A percentile compares a stretch with the other conserved stretches of the same genome.
These are phyloP conservation scores for Pezicula radicicola DNA, from an alignment of 2,329 filamentous ascomycete genomes.

Conservation along the genomic window DNA sequence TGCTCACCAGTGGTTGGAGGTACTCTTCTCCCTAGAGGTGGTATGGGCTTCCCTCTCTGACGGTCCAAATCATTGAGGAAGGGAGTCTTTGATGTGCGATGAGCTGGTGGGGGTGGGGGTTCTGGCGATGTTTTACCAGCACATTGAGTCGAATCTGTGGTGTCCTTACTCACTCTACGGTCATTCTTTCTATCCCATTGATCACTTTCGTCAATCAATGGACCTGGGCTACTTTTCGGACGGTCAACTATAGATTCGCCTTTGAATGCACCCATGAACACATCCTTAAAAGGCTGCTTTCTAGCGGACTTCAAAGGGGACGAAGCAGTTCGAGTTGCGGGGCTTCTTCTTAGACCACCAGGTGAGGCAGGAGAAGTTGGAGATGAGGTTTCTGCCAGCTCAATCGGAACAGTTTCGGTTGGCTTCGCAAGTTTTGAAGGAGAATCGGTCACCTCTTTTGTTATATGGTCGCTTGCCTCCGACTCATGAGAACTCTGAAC, in stretches of 20 bases:
- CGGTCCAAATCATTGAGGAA: conserved; percentile 8
- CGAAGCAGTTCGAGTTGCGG: conserved; percentile 48
- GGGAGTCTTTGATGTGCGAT: conserved; percentile 5
- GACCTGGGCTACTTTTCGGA: conserved; percentile 14
- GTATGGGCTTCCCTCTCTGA: conserved; percentile 9
- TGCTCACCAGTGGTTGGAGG: conserved; percentile 20
- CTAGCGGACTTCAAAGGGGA: conserved; percentile 44
- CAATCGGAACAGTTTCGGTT: conserved; percentile 25
- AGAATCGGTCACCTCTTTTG: conserved; percentile 25
- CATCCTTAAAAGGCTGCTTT: conserved; percentile 54
- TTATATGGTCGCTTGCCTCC: conserved; percentile 12
- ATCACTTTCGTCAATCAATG: conserved; percentile 18
- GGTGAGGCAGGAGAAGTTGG: conserved; percentile 10
- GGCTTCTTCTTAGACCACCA: conserved; percentile 49
- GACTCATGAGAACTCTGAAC: conserved; percentile 14
- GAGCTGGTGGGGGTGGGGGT: conserved; percentile 6
- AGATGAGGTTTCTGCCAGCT: conserved; percentile 15
- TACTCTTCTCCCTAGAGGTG: conserved; percentile 12
- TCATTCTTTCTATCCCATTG: conserved; percentile 17
- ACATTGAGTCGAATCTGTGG: conserved; percentile 7
- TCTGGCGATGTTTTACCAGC: conserved; percentile 9
- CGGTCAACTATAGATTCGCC: conserved; percentile 48
- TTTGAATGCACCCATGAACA: conserved; percentile 58
- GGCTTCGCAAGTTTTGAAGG: conserved; percentile 18
- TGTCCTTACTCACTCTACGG: background rate